These are phyloP conservation scores for Candida sonorensis DNA, from an alignment of 805 yeast species.

Conservation along the genomic window DNA sequence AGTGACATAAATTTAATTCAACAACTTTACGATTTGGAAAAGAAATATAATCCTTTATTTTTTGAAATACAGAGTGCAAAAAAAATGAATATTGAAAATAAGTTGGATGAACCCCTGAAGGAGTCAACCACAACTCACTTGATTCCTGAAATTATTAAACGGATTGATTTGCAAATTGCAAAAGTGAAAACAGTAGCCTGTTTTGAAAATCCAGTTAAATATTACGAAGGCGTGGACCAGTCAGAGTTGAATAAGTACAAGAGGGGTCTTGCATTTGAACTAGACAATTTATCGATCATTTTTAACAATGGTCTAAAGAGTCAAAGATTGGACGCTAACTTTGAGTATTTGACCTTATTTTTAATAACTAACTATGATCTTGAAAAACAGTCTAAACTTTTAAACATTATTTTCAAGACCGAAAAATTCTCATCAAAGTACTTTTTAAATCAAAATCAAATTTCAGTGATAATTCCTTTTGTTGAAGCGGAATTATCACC, in stretches of 20 bases:
- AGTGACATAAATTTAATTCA: conserved; percentile 10
- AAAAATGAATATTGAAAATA: too few relatives aligned
- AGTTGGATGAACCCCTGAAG: too few relatives aligned
- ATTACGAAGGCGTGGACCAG: conserved; percentile 23
- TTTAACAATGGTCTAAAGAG: conserved; percentile 2
- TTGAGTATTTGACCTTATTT: conserved; percentile 6
- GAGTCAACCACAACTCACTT: too few relatives aligned
- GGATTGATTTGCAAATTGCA: conserved; percentile 7
- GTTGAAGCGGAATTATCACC: conserved; percentile 21
- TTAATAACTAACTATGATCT: conserved; percentile 18
- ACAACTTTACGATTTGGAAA: conserved; percentile 5
- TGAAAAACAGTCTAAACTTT: conserved; percentile 6
- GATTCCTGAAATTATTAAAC: conserved; percentile 2
- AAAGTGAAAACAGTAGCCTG: conserved; percentile 18
- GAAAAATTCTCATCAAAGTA: conserved; percentile 11
- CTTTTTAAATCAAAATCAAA: conserved; percentile 6
- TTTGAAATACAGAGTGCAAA: neutral
- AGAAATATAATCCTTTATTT: neutral
- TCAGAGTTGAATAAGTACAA: conserved; percentile 20
- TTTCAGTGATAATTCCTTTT: conserved; percentile 19
- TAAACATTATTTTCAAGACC: conserved; percentile 8
- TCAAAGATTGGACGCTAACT: conserved; percentile 5
- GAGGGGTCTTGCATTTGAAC: conserved; percentile 20
- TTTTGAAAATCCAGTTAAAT: conserved; percentile 24
- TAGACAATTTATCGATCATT: conserved; percentile 1